Base-by-base conservation (phyloP, 352 stramenopile genomes). In the Elongisporangium undulatum region DNA sequence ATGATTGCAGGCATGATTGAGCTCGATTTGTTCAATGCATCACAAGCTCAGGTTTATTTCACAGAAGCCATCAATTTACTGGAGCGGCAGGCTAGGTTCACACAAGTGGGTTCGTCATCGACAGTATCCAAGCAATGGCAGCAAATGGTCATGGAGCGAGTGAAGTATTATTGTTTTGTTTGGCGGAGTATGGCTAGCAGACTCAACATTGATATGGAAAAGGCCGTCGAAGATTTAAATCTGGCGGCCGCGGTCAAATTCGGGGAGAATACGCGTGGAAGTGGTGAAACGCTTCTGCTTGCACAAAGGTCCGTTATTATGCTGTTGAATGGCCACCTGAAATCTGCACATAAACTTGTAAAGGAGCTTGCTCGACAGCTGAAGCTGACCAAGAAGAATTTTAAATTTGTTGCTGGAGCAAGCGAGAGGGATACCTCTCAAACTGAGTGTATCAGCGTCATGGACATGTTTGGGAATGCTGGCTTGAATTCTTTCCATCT, bases 1-100 rank as follows among this genome's bases (percentile, higher is more conserved):
- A 83, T 86, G 76, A 61, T 80, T 29, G 74, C 70, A 16, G 76
- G 76, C 0, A 75, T 83, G 56, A 73, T 82, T 23, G 76, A 80
- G 26, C 55, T 86, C 21, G 66, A 86, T n/a, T 56, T 68, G 2
- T 82, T 76, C 53, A 81, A 82, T 41, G 74, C 68, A 6, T 64
- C 56, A 8, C 21, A 59, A 2, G 76, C 76, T 2, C 49, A 71
- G 38, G 58, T 75, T 12, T 67, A 80, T 53, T 83, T 86, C 24
- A 77, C 68, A 0, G 65, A 79, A 34, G 76, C 73, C 5, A 62
- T 86, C 21, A 61, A 58, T 16, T 49, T 72, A 13, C 64, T 86
- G 0, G 66, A 72, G 9, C 65, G 53, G 39, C 60, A 51, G 10
- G 13, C 24, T 20, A 57, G 41, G 1, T 12, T 20, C 9, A 0